Conservation (phyloP, 2,329 filamentous ascomycete species). For the Emergomyces orientalis region DNA sequence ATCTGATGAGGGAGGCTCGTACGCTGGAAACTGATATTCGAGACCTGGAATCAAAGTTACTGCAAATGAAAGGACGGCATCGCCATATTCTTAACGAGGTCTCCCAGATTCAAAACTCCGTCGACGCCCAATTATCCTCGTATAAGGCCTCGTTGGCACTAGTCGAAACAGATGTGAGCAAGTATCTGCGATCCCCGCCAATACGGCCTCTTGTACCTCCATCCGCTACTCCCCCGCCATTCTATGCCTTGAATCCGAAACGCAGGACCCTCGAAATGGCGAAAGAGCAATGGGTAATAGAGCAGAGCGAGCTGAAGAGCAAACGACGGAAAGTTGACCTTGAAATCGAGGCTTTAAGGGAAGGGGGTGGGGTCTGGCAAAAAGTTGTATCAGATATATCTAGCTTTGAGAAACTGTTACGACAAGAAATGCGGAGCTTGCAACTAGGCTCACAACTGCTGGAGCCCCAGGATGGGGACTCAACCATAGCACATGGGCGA, state of each 20-base stretch:
- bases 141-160: conserved; percentile 49
- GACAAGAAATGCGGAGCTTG: conserved; percentile 32
- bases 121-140: conserved; percentile 50
- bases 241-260: conserved; percentile 46
- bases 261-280: conserved; percentile 53
- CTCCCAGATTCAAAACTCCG: conserved; percentile 46
- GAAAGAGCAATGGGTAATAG: conserved; percentile 46
- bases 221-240: conserved; percentile 28
- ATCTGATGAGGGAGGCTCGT: conserved; percentile 43
- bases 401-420: conserved; percentile 44
- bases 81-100: conserved; percentile 45
- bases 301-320: conserved; percentile 38
- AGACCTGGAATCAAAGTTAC: conserved; percentile 47
- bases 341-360: conserved; percentile 49
- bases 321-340: conserved; percentile 40
- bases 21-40: conserved; percentile 48
- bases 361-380: conserved; percentile 51
- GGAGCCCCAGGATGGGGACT: conserved; percentile 10
- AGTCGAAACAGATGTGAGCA: conserved; percentile 46
- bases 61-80: conserved; percentile 47
- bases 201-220: conserved; percentile 29
- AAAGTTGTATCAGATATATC: conserved; percentile 44
- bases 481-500: conserved; percentile 7
- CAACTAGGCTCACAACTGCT: conserved; percentile 16
- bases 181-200: conserved; percentile 44